Percentiles rank a stretch among this genome's conserved stretches.
Evolutionary conservation across 306 rosid species (phyloP).

Genomic region (Prunus fruticosa): DNA sequence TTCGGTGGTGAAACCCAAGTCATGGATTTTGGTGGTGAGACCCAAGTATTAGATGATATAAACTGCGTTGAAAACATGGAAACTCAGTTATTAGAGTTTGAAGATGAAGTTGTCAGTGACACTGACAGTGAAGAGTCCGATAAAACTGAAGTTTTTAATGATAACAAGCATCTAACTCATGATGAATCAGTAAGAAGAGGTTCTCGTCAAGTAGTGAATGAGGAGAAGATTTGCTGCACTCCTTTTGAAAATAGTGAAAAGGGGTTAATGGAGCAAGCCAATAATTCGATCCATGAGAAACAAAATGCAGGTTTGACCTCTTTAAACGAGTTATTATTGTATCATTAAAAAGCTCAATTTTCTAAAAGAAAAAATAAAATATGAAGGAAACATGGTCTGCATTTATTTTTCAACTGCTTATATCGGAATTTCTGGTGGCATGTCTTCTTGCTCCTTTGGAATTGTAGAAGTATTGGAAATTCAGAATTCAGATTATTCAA

Average conservation of each 20-base stretch:
- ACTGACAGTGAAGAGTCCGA: constrained; percentile 37
- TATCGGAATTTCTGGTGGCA: not conserved
- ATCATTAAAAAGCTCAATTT: not conserved
- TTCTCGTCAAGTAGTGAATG: constrained; percentile 15
- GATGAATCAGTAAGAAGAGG: constrained; percentile 27
- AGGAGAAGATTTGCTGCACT: constrained; percentile 11
- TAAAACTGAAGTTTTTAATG: constrained; percentile 50
- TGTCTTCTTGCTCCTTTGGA: not conserved
- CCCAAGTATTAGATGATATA: constrained; percentile 48
- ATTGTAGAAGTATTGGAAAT: not conserved
- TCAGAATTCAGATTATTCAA: constrained; percentile 10
- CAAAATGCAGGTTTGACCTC: constrained; percentile 44
- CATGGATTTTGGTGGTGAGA: constrained; percentile 27
- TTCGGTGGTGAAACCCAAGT: constrained; percentile 32
- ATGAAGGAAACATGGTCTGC: not conserved
- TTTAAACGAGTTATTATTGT: not conserved
- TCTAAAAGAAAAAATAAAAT: not conserved
- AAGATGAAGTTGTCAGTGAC: constrained; percentile 25
- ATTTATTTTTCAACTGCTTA: not conserved
- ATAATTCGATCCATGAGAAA: constrained; percentile 10
- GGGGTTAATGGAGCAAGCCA: constrained; percentile 20
- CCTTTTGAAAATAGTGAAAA: constrained; percentile 1
- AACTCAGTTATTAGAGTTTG: constrained; percentile 49
- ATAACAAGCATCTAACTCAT: constrained; percentile 22
- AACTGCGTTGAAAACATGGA: constrained; percentile 21